Base-by-base conservation (phyloP, 345 rosid genomes). In the Ceriops decandra region DNA sequence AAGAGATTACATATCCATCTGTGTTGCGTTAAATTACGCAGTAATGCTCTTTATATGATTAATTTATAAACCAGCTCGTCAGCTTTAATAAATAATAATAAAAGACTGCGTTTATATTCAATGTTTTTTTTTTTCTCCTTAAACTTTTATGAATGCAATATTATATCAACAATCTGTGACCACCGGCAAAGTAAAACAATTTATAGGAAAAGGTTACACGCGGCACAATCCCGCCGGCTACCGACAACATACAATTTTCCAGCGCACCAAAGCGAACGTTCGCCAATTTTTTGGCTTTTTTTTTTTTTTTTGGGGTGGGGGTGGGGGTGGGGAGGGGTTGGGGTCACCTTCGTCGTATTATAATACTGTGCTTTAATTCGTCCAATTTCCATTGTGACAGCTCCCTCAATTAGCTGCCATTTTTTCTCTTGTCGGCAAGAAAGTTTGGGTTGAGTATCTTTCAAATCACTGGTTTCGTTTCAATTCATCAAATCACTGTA, bases 181-280 rank as follows among this genome's bases (percentile, higher is more conserved):
- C 8, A 11, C 47, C 6, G 47, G 3, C 3, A 10, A 38, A 38
- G 0, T 10, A 33, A 33, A 33, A 33, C 7, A 33, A 33, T 33
- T 33, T 1, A 38, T 38, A 2, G 16, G 16, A 38, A 38, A 38
- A 38, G 47, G 30, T 35, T 22, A 62, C n/a, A 81, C 87, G 87
- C 85, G 91, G 79, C 84, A 32, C 22, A 33, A 72, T 66, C 72
- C 52, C 70, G 76, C 53, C 82, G 86, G 90, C 73, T 75, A 84
- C 90, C 90, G 87, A 85, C 92, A 83, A 68, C 57, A 28, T 65
- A 68, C 71, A 72, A 72, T 52, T 28, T 35, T 46, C 60, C 76
- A 68, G 77, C 80, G 71, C 80, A 63, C 19, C 15, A 35, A 9
- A 54, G 58, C 83, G 81, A 84, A 76, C 75, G 28, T 83, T 75